Conservation (phyloP, 306 rosid genomes). For the Prinsepia uniflora region DNA sequence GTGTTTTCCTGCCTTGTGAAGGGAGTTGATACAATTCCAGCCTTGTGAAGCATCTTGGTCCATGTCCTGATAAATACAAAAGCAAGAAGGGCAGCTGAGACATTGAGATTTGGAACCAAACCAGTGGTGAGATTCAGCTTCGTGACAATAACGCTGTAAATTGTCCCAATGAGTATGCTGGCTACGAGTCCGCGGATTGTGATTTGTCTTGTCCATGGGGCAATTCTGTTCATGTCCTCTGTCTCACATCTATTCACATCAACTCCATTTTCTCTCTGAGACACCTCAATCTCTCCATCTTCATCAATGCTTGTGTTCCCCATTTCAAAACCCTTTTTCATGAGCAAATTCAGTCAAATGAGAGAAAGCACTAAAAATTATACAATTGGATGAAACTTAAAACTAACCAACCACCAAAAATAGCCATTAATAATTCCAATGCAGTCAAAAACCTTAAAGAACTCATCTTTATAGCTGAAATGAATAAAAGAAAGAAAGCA, state of each 20-base stretch:
- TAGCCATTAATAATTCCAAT: neutral
- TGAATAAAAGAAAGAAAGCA: neutral
- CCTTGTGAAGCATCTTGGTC: constrained; percentile 72
- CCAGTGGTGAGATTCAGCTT: constrained; percentile 97
- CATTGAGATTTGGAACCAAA: constrained; percentile 88
- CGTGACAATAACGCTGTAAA: constrained; percentile 85
- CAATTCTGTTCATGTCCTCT: constrained; percentile 47
- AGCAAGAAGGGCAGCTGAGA: constrained; percentile 96
- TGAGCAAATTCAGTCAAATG: constrained; percentile 18
- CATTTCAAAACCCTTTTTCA: constrained; percentile 34
- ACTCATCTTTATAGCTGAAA: neutral
- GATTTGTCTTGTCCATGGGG: constrained; percentile 72
- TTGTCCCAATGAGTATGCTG: constrained; percentile 59
- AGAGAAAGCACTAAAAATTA: neutral
- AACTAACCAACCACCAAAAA: neutral
- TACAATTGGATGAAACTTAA: neutral
- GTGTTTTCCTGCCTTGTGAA: constrained; percentile 95
- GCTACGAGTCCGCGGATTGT: constrained; percentile 77
- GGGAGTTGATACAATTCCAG: constrained; percentile 70
- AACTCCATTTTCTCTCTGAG: constrained; percentile 26
- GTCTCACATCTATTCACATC: constrained; percentile 43
- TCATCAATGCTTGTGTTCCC: constrained; percentile 29
- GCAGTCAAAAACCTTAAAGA: neutral
- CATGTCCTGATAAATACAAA: constrained; percentile 75
- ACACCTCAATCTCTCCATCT: constrained; percentile 44